Evolutionary conservation across 2,329 filamentous ascomycete genomes (phyloP).

Genomic region (Penicillium paneum): DNA sequence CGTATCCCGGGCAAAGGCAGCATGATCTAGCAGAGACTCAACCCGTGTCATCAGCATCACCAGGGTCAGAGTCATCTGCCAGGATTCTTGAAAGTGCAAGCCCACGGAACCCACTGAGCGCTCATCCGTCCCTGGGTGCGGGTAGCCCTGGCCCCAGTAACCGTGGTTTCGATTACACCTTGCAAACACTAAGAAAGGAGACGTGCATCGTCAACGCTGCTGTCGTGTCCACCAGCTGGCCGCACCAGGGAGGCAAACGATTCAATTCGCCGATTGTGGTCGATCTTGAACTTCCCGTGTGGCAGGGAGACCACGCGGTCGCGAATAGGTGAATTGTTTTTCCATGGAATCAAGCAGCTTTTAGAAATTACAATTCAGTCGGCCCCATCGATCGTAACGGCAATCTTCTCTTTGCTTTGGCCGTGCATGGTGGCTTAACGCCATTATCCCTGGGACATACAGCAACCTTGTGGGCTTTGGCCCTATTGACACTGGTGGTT

Average conservation of each 20-base stretch:
- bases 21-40: background rate
- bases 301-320: slow-evolving; percentile 31
- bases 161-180: slow-evolving; percentile 3
- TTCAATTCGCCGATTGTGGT: slow-evolving; percentile 82
- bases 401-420: slow-evolving; percentile 2
- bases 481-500: slow-evolving; percentile 4
- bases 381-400: slow-evolving; percentile 3
- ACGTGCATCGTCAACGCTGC: slow-evolving; percentile 80
- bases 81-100: slow-evolving; percentile 1
- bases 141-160: slow-evolving; percentile 5
- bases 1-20: background rate
- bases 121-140: slow-evolving; percentile 7
- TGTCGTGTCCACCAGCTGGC: slow-evolving; percentile 66
- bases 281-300: slow-evolving; percentile 69
- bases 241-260: slow-evolving; percentile 58
- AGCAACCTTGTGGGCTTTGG: slow-evolving; percentile 18
- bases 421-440: slow-evolving; percentile 20
- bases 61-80: slow-evolving; percentile 9
- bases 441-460: slow-evolving; percentile 8
- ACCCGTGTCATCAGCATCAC: slow-evolving; percentile 3
- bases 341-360: background rate
- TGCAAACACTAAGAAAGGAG: slow-evolving; percentile 52
- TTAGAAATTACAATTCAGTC: background rate
- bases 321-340: background rate
- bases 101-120: background rate